phyloP scores from a whole-genome alignment of 225 moss, liverwort and hornwort genomes.

The Asterella californica region DNA sequence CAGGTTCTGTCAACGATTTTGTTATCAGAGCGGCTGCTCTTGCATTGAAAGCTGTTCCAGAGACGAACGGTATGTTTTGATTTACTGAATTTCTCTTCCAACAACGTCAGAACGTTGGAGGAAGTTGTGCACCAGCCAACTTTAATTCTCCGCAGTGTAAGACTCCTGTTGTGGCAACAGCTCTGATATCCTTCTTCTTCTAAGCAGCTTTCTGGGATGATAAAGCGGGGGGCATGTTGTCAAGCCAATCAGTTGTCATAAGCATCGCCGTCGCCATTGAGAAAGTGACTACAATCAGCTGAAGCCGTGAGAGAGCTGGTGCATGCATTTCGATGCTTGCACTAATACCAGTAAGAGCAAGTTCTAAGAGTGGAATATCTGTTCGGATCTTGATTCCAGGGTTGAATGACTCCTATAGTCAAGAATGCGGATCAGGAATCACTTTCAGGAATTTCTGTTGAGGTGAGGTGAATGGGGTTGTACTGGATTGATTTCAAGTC shows the following conservation, averaged over 20 bases:
- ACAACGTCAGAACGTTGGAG: not conserved
- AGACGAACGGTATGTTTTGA: constrained; percentile 82
- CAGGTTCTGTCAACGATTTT: constrained; percentile 91
- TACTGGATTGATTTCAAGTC: not conserved
- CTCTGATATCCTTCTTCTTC: not conserved
- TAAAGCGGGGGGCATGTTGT: constrained; percentile 53
- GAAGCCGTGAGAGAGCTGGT: not conserved
- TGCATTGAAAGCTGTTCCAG: constrained; percentile 88
- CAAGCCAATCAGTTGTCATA: constrained; percentile 69
- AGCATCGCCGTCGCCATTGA: constrained; percentile 91
- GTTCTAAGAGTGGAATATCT: not conserved
- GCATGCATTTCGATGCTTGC: not conserved
- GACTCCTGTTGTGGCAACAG: not conserved
- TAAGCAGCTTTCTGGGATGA: constrained; percentile 85
- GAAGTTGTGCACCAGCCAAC: not conserved
- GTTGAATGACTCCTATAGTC: constrained; percentile 89
- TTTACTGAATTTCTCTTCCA: not conserved
- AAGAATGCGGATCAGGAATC: constrained; percentile 86
- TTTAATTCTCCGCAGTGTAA: not conserved
- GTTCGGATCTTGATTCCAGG: constrained; percentile 37
- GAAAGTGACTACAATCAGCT: constrained; percentile 44
- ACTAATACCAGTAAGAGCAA: not conserved
- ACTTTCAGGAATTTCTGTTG: constrained; percentile 67
- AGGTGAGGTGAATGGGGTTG: constrained; percentile 44
- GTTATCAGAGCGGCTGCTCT: constrained; percentile 93